Evolutionary conservation across 805 yeast genomes (phyloP), one percentile per base, ranked within the genome.

Genomic region (Pichia heedii): DNA sequence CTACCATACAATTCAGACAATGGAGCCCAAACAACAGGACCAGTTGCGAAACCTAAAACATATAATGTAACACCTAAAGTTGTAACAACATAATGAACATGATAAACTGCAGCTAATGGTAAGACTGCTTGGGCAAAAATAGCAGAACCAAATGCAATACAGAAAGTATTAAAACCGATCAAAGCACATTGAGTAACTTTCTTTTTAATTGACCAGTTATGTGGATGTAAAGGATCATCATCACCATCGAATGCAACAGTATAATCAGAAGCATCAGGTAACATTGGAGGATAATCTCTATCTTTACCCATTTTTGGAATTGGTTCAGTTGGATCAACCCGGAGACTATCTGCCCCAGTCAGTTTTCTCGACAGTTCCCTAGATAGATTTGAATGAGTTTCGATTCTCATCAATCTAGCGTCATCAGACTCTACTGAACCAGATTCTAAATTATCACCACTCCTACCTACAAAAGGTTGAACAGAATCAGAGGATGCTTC

Each of bases 11-110:
- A 55, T 60, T 84, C 95, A n/a, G 90, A 81, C 32, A 84, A 59
- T 5, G 95, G 96, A 22, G 93, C 96, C 87, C 93, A 89, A 32
- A 86, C 55, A 40, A 89, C 69, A 4, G 97, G 97, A 18, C 97
- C 96, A 1, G 86, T 73, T 1, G 96, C 97, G 63, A 88, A 90
- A 11, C 97, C 97, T 35, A 87, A 62, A n/a, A 89, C 96, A 54
- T 77, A 89, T 22, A 88, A 68, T 0, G 96, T 79, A 10, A 87
- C 73, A 44, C 86, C 84, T 38, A 90, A 69, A 20, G 84, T 73
- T 13, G 83, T 81, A n/a, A 79, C 89, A 11, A 78, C 83, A 7
- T 55, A 49, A 35, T 84, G 81, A 39, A 89, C 77, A 46, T 74
- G 74, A 61, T 62, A 89, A 34, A 70, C 62, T 39, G 51, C 65